Evolutionary conservation across 345 rosid genomes (phyloP).

Genomic region (Eucalyptus pauciflora): DNA sequence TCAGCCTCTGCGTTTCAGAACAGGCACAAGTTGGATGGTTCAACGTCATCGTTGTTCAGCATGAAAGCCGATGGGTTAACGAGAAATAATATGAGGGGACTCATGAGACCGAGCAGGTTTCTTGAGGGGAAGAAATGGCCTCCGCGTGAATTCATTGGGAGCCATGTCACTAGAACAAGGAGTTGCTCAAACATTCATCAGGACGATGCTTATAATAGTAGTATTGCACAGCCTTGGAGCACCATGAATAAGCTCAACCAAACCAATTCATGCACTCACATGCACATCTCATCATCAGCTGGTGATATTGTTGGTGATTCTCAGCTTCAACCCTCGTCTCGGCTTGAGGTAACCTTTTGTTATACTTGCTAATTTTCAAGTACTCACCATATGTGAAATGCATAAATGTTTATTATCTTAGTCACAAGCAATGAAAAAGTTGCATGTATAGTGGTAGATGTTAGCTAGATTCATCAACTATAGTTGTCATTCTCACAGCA

Average conservation of each 20-base stretch:
- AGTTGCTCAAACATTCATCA: background rate
- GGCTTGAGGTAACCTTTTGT: background rate
- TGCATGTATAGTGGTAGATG: background rate
- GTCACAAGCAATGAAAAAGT: background rate
- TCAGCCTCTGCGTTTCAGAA: background rate
- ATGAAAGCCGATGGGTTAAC: background rate
- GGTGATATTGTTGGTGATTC: background rate
- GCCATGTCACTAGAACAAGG: background rate
- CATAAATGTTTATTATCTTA: background rate
- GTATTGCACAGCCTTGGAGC: background rate
- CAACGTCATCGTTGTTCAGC: background rate
- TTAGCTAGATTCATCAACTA: background rate
- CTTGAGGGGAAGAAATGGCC: constrained; percentile 8
- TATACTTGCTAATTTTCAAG: background rate
- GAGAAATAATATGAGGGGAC: background rate
- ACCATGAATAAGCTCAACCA: background rate
- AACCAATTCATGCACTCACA: background rate
- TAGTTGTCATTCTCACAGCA: background rate
- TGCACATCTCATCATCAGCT: background rate
- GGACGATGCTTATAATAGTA: background rate
- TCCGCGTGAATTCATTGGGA: background rate
- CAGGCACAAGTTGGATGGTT: background rate
- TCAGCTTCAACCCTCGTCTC: background rate
- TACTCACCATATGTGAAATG: background rate
- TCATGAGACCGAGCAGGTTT: background rate